Evolutionary conservation across 495 filamentous ascomycete genomes (phyloP).

Genomic region (Apiosordaria backusii): DNA sequence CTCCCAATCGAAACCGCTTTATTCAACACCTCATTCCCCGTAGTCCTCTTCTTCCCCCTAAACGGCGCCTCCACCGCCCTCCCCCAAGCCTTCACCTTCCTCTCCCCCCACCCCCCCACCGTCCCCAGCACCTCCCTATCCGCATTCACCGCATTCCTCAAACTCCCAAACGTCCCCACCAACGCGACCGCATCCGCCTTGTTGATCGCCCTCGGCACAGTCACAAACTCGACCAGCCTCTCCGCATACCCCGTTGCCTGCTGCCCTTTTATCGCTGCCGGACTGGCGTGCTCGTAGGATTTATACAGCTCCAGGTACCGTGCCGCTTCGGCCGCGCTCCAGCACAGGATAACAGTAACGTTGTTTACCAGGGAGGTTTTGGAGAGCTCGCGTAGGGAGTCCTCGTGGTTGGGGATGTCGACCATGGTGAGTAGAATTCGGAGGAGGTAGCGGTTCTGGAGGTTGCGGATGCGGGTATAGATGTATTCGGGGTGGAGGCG

Average conservation of each 20-base stretch:
- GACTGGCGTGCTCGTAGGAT: slow-evolving; percentile 79
- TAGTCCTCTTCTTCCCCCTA: slow-evolving; percentile 64
- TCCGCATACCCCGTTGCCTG: slow-evolving; percentile 81
- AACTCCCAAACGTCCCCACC: slow-evolving; percentile 81
- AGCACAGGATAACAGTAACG: slow-evolving; percentile 86
- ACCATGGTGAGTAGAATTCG: slow-evolving; percentile 86
- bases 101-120: slow-evolving; percentile 90
- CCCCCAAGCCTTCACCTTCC: slow-evolving; percentile 85
- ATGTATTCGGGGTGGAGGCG: slow-evolving; percentile 97
- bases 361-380: slow-evolving; percentile 86
- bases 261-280: slow-evolving; percentile 74
- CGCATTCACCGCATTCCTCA: slow-evolving; percentile 83
- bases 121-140: slow-evolving; percentile 75
- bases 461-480: slow-evolving; percentile 78
- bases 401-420: slow-evolving; percentile 74
- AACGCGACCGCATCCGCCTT: slow-evolving; percentile 88
- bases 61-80: slow-evolving; percentile 80
- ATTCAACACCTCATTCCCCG: not conserved
- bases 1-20: not conserved
- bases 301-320: slow-evolving; percentile 94
- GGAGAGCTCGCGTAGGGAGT: slow-evolving; percentile 80
- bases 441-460: slow-evolving; percentile 78
- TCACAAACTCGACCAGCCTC: slow-evolving; percentile 89
- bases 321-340: slow-evolving; percentile 88
- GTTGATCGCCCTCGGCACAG: slow-evolving; percentile 82